Evolutionary conservation across 371 early-diverging fungal genomes (phyloP), one percentile per base, ranked within the genome.

Genomic region (Mortierella sp.): DNA sequence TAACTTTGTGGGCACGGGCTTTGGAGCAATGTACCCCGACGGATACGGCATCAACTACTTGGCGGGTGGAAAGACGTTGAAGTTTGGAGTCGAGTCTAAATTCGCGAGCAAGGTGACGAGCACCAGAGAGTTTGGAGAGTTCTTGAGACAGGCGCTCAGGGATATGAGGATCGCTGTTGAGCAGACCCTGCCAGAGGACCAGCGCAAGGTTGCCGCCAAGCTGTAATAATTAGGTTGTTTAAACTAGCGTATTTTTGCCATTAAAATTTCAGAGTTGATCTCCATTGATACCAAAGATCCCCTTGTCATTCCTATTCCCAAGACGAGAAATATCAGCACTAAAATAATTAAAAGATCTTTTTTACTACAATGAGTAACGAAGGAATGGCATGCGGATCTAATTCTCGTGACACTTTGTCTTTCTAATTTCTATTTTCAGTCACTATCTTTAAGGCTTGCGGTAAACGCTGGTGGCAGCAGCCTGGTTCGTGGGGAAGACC

Each of bases 31-130:
- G n/a, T 89, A 79, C 64, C 90, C 89, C 1, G 93, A 96, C 74
- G 95, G 96, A 1, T 98, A 96, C 78, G 97, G 97, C 41, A 93
- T 95, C 80, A 97, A 97, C 87, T 98, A 98, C 85, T 90, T 92
- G 79, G 88, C 95, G 2, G 92, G 90, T 22, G 88, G 89, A 4
- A 85, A 86, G 31, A 52, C 88, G 13, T 88, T 97, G 66, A 95
- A 93, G 73, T 94, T 95, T 86, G 95, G 95, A 40, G 91, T 95
- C 48, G 97, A 97, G 78, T 91, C 90, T 70, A 97, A 97, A 79
- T 78, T 85, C 31, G 87, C 85, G 1, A 70, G 84, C 50, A 87
- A 86, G 63, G 86, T 86, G 5, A 86, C 89, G 0, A 73, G 87
- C 39, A 88, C 93, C 0, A 74, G 64, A 29, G 79, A 71, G n/a